phyloP scores from a whole-genome alignment of 805 yeast genomes.

The Tetrapisispora arboricola region DNA sequence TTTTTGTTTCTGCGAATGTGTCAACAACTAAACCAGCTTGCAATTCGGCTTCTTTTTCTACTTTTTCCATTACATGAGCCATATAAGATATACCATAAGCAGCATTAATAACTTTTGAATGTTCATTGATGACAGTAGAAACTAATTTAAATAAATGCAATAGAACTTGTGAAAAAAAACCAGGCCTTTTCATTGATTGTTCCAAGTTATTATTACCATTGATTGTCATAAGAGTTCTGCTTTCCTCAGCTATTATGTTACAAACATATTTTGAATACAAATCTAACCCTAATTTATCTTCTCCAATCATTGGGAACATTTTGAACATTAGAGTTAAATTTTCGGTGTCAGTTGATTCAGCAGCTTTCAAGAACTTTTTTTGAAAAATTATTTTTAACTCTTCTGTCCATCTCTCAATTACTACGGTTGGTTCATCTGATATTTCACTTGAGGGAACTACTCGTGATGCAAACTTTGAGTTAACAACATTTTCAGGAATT shows the following conservation, averaged over 20 bases:
- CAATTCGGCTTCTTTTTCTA: conserved; percentile 84
- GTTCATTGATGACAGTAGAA: conserved; percentile 77
- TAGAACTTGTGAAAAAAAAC: conserved; percentile 43
- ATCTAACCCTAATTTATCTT: conserved; percentile 58
- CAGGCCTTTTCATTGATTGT: conserved; percentile 22
- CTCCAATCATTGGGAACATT: conserved; percentile 76
- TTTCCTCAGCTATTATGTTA: conserved; percentile 69
- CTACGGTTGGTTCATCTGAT: conserved; percentile 62
- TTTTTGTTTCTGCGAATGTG: conserved; percentile 67
- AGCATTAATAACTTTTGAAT: conserved; percentile 62
- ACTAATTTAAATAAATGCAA: conserved; percentile 72
- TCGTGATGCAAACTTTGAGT: conserved; percentile 62
- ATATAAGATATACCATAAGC: conserved; percentile 62
- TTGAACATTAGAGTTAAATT: conserved; percentile 71
- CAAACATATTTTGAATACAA: conserved; percentile 83
- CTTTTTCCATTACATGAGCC: conserved; percentile 53
- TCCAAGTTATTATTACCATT: conserved; percentile 18
- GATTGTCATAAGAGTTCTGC: conserved; percentile 49
- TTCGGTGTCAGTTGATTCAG: conserved; percentile 52
- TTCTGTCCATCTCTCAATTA: conserved; percentile 48
- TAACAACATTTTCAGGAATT: conserved; percentile 47
- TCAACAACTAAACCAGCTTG: conserved; percentile 85
- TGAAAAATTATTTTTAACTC: conserved; percentile 49
- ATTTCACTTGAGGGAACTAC: conserved; percentile 82
- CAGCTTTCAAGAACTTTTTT: conserved; percentile 59